phyloP scores from a whole-genome alignment of 441 rosid genomes.

The Populus hybrid region DNA sequence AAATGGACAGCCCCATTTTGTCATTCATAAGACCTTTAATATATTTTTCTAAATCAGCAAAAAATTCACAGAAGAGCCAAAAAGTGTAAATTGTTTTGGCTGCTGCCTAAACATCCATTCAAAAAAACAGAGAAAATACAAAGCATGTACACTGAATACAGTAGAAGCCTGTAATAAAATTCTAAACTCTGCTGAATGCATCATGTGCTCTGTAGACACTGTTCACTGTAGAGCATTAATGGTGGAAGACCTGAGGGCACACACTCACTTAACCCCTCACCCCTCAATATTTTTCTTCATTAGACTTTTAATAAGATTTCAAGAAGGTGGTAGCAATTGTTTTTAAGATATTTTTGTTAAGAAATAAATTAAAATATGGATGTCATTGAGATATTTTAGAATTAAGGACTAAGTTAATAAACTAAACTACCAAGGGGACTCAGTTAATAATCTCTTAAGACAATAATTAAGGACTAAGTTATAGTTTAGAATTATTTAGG shows the following conservation, averaged over 20 bases:
- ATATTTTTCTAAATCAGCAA: background rate
- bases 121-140: background rate
- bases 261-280: slow-evolving; percentile 7
- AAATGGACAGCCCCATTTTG: too few relatives aligned
- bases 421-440: background rate
- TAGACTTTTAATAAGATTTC: too few relatives aligned
- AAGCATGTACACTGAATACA: background rate
- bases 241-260: slow-evolving; percentile 19
- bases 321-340: too few relatives aligned
- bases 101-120: background rate
- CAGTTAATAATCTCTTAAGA: background rate
- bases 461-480: background rate
- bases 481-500: too few relatives aligned
- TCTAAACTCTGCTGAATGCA: background rate
- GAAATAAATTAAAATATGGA: too few relatives aligned
- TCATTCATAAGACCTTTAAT: background rate
- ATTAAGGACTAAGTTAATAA: too few relatives aligned
- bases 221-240: background rate
- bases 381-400: too few relatives aligned
- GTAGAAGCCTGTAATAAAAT: background rate
- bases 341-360: too few relatives aligned
- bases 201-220: background rate
- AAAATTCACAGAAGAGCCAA: slow-evolving; percentile 17
- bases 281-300: background rate
- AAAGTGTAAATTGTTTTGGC: background rate